These are phyloP conservation scores for Fusarium hostae DNA, from an alignment of 2,329 filamentous ascomycete genomes.

Conservation along the genomic window DNA sequence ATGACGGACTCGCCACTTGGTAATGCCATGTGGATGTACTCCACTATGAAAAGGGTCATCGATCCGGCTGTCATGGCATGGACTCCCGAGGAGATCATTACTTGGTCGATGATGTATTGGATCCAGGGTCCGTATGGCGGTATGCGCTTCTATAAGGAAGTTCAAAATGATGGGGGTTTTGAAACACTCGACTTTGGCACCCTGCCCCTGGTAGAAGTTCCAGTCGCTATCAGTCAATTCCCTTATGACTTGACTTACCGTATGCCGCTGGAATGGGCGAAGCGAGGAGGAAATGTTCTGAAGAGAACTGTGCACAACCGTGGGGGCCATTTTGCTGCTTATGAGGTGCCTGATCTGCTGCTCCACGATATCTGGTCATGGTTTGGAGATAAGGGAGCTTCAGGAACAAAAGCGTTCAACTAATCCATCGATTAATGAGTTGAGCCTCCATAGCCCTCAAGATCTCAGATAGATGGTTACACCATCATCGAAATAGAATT, in stretches of 20 bases:
- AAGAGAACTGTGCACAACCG: not conserved
- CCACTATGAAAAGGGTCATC: not conserved
- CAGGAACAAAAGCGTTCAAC: not conserved
- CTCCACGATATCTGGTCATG: not conserved
- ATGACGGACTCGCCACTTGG: not conserved
- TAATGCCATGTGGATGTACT: not conserved
- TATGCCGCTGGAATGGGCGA: not conserved
- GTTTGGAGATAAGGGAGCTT: not conserved
- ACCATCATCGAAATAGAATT: not conserved
- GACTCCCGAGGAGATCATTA: not conserved
- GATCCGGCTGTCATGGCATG: not conserved
- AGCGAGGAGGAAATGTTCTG: not conserved
- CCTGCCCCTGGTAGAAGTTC: not conserved
- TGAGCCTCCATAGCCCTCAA: accelerated
- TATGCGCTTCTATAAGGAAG: not conserved
- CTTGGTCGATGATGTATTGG: conserved; percentile 1
- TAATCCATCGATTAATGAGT: not conserved
- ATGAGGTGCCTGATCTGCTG: not conserved
- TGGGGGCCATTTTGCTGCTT: not conserved
- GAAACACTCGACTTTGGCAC: not conserved
- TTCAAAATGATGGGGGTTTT: not conserved
- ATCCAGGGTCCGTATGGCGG: not conserved
- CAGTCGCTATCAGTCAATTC: not conserved
- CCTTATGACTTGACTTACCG: not conserved
- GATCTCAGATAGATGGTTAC: accelerated